Conservation (phyloP, 306 rosid species). For the Malus domestica region ASM211411v1 NC_041799.1:42584001-42584500, state of each 20-base stretch:
- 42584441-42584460: not conserved
- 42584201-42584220: constrained; percentile 52
- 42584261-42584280: not conserved
- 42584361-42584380: not conserved
- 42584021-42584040: constrained; percentile 49
- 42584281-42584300: not conserved
- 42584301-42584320: not conserved
- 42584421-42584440: too few relatives aligned
- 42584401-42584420: not conserved
- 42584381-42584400: not conserved
- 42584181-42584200: constrained; percentile 38
- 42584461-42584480: too few relatives aligned
- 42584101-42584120: constrained; percentile 62
- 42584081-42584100: constrained; percentile 67
- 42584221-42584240: constrained; percentile 16
- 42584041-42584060: constrained; percentile 60
- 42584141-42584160: constrained; percentile 28
- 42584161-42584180: constrained; percentile 29
- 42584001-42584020: constrained; percentile 17
- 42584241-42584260: not conserved
- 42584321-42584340: not conserved
- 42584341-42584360: not conserved
- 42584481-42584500: not conserved
- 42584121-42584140: constrained; percentile 50
- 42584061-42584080: constrained; percentile 46